A percentile compares a stretch with the other conserved stretches of the same genome.
Evolutionary conservation across 2,329 filamentous ascomycete genomes (phyloP).

Genomic region (Aschersonia sp.): DNA sequence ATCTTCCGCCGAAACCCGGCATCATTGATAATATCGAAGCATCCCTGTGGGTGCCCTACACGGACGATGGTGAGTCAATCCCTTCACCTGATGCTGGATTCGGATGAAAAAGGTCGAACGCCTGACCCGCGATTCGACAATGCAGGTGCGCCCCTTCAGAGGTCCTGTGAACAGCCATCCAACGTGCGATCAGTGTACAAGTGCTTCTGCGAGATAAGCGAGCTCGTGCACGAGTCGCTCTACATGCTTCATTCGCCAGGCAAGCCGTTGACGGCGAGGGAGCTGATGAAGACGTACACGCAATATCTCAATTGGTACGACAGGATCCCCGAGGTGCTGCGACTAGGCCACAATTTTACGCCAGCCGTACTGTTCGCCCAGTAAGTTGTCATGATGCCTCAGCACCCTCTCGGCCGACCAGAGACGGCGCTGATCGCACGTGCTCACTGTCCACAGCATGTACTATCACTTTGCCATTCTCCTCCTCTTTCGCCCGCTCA

Average conservation of each 20-base stretch:
- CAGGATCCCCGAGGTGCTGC: slow-evolving; percentile 46
- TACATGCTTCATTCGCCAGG: slow-evolving; percentile 60
- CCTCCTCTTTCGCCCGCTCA: slow-evolving; percentile 59
- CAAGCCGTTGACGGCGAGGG: slow-evolving; percentile 46
- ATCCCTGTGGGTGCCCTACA: slow-evolving; percentile 44
- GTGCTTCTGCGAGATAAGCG: slow-evolving; percentile 57
- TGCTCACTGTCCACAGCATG: slow-evolving; percentile 31
- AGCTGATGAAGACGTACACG: slow-evolving; percentile 48
- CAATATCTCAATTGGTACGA: slow-evolving; percentile 61
- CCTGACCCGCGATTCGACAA: background rate
- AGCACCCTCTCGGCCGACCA: too few species aligned
- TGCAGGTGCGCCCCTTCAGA: slow-evolving; percentile 36
- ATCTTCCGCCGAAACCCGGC: slow-evolving; percentile 42
- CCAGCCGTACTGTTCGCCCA: slow-evolving; percentile 61
- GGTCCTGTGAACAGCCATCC: slow-evolving; percentile 45
- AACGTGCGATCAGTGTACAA: slow-evolving; percentile 55
- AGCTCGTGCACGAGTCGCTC: slow-evolving; percentile 57
- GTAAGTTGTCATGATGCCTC: slow-evolving; percentile 29
- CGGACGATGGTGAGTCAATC: slow-evolving; percentile 33
- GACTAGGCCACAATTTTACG: slow-evolving; percentile 53
- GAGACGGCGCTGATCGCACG: background rate
- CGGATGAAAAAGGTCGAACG: background rate
- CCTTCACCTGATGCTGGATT: background rate
- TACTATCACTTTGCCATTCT: slow-evolving; percentile 57
- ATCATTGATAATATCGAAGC: slow-evolving; percentile 47